Evolutionary conservation across 2,329 filamentous ascomycete genomes (phyloP).

Genomic region (Aureobasidium namibiae): DNA sequence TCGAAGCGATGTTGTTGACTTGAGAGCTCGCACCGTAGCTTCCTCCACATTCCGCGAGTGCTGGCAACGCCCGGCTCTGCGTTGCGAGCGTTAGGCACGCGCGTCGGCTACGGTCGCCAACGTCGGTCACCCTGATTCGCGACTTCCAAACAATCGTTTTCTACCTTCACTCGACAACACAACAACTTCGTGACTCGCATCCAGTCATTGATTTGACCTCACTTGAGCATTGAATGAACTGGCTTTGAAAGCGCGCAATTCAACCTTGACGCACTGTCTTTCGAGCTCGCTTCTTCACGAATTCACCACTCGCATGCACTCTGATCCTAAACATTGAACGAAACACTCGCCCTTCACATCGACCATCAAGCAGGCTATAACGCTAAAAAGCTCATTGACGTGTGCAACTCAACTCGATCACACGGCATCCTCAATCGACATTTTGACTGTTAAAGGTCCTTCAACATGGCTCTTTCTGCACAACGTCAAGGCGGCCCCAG

Average conservation of each 20-base stretch:
- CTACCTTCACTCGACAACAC: neutral
- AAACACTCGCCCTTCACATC: no score
- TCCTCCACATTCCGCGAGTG: neutral
- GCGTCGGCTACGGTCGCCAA: neutral
- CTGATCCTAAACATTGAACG: no score
- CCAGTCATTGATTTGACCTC: neutral
- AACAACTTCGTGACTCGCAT: no score
- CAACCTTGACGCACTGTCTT: neutral
- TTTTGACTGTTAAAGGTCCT: neutral
- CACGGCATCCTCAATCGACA: neutral
- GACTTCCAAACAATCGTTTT: neutral
- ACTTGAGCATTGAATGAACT: neutral
- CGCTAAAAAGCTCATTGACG: no score
- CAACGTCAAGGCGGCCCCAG: neutral
- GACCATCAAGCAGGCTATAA: no score
- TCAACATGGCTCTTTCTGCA: neutral
- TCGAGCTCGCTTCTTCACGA: neutral
- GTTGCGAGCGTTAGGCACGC: neutral
- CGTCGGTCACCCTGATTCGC: neutral
- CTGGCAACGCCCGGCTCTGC: neutral
- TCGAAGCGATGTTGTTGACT: neutral
- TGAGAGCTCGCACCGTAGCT: neutral
- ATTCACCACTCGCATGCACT: neutral
- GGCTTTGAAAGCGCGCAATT: neutral
- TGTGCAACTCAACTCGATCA: neutral